Percentiles rank a stretch among this genome's conserved stretches.
These are phyloP conservation scores for Aspergillus heteromorphus DNA, from an alignment of 495 filamentous ascomycete genomes.

Conservation along the genomic window DNA sequence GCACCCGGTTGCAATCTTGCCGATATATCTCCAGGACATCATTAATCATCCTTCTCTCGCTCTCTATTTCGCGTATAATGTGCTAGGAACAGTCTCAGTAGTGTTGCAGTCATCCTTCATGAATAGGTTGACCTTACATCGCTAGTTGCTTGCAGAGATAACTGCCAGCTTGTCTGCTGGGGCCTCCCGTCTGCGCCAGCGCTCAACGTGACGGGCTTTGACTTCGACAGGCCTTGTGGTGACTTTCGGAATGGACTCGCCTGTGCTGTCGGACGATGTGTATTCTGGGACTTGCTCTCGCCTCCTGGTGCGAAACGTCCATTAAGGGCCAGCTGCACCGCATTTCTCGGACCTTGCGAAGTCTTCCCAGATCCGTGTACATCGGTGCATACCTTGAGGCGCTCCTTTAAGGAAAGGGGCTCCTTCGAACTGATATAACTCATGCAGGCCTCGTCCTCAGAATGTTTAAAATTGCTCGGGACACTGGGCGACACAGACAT, in stretches of 20 bases:
- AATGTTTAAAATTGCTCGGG: neutral
- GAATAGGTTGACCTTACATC: no score
- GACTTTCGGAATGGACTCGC: neutral
- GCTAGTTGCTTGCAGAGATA: conserved; percentile 21
- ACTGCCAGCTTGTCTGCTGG: conserved; percentile 20
- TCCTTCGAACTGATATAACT: neutral
- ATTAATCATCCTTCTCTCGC: conserved; percentile 27
- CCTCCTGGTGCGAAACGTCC: neutral
- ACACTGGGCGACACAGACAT: neutral
- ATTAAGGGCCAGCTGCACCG: neutral
- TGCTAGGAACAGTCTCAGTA: conserved; percentile 15
- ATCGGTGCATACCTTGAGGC: neutral
- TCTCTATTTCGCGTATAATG: conserved; percentile 24
- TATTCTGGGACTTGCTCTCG: neutral
- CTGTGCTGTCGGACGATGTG: neutral
- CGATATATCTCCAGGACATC: conserved; percentile 28
- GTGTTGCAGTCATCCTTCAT: no score
- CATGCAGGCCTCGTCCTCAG: neutral
- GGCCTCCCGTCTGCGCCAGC: neutral
- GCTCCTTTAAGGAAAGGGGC: neutral
- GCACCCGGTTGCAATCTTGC: conserved; percentile 26
- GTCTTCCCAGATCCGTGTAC: neutral
- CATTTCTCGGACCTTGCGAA: neutral
- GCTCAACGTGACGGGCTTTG: neutral
- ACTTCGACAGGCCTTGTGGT: neutral